Conservation (phyloP, 192 early-diverging fungal genomes). For the Coemansia sp. region DNA sequence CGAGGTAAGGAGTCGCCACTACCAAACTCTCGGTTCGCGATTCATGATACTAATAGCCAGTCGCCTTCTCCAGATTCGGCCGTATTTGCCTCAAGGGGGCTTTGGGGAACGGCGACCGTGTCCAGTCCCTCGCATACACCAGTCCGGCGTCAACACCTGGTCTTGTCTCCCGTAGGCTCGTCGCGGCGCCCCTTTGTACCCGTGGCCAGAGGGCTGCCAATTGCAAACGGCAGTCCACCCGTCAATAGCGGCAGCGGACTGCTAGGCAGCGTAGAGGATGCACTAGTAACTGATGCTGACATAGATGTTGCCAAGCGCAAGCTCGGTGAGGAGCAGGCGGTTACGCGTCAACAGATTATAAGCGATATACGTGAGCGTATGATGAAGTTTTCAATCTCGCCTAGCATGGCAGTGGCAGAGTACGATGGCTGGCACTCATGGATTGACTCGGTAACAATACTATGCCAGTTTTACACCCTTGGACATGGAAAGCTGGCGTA, state of each 20-base stretch:
- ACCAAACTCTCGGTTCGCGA: background rate
- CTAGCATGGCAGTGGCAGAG: background rate
- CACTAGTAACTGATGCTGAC: constrained; percentile 37
- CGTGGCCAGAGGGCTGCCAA: background rate
- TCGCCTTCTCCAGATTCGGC: background rate
- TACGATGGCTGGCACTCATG: background rate
- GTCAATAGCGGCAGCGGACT: constrained; percentile 9
- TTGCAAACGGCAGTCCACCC: background rate
- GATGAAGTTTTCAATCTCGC: constrained; percentile 13
- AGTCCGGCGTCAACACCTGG: constrained; percentile 12
- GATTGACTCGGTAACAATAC: constrained; percentile 25
- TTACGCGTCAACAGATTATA: constrained; percentile 52
- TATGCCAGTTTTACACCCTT: constrained; percentile 51
- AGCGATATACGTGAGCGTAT: constrained; percentile 41
- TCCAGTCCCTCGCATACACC: constrained; percentile 25
- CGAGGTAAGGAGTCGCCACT: constrained; percentile 2
- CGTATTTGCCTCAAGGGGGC: background rate
- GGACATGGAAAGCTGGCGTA: constrained; percentile 36
- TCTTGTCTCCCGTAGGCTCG: background rate
- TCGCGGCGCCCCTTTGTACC: background rate
- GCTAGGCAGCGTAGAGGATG: constrained; percentile 49
- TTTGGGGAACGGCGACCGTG: constrained; percentile 1
- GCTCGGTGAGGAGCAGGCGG: constrained; percentile 33
- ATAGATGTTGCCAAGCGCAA: constrained; percentile 40
- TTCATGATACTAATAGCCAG: background rate